phyloP scores from a whole-genome alignment of 257 asterid genomes.

The Solanum raphanifolium region DNA sequence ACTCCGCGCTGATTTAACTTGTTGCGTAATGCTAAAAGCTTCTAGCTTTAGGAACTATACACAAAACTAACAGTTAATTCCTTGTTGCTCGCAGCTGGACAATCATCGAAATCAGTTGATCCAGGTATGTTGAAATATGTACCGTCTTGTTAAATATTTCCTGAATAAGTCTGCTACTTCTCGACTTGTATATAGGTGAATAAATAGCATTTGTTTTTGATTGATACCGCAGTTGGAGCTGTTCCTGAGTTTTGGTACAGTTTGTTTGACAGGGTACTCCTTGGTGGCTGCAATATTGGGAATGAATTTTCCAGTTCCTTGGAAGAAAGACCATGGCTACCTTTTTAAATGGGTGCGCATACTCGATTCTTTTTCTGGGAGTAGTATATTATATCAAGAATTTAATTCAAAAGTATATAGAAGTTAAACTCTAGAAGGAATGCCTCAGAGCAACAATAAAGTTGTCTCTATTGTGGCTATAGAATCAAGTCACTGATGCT shows the following conservation, averaged over 20 bases:
- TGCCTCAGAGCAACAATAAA: not conserved
- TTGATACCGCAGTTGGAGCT: conserved; percentile 65
- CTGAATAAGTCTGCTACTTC: too few relatives aligned
- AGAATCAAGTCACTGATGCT: not conserved
- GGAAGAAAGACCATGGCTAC: conserved; percentile 57
- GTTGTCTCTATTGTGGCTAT: not conserved
- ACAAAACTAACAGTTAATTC: not conserved
- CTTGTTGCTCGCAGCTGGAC: conserved; percentile 53
- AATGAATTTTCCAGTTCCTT: conserved; percentile 75
- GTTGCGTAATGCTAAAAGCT: not conserved
- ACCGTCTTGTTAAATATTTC: not conserved
- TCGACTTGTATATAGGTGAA: not conserved
- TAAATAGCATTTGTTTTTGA: not conserved
- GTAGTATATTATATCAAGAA: not conserved
- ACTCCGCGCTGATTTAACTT: not conserved
- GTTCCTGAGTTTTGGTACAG: conserved; percentile 70
- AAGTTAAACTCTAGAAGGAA: not conserved
- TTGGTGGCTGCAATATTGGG: conserved; percentile 86
- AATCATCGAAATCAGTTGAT: conserved; percentile 92
- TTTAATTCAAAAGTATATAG: not conserved
- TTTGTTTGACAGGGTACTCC: conserved; percentile 58
- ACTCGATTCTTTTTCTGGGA: not conserved
- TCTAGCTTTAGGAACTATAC: not conserved
- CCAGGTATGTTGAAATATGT: conserved; percentile 41
- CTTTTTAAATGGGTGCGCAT: conserved; percentile 74